Conservation (phyloP, 768 basidiomycete species). For the Xanthoconium stramineum region DNA sequence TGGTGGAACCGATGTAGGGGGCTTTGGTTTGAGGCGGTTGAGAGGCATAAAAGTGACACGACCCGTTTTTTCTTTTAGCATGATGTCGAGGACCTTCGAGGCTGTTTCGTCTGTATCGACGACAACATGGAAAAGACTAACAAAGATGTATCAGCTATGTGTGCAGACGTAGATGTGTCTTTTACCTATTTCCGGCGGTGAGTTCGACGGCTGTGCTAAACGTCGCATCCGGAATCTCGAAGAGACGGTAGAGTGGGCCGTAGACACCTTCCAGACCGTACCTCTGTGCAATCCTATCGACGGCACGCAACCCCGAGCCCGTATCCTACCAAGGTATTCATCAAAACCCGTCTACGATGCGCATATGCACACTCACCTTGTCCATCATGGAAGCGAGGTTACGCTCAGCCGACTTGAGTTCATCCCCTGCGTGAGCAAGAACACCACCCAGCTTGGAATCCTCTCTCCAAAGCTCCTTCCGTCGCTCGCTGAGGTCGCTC, state of each 20-base stretch:
- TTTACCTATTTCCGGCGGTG: conserved; percentile 91
- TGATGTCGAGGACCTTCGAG: conserved; percentile 83
- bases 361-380: conserved; percentile 49
- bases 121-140: conserved; percentile 89
- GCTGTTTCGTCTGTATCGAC: conserved; percentile 97
- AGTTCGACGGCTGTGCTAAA: conserved; percentile 93
- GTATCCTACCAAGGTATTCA: conserved; percentile 65
- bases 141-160: conserved; percentile 1
- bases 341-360: background rate
- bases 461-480: conserved; percentile 94
- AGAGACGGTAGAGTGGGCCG: conserved; percentile 91
- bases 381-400: conserved; percentile 90
- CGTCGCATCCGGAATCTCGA: conserved; percentile 82
- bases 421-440: conserved; percentile 72
- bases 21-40: conserved; percentile 85
- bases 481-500: conserved; percentile 66
- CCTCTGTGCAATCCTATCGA: conserved; percentile 78
- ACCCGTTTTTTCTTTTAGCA: conserved; percentile 91
- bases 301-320: conserved; percentile 79
- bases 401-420: conserved; percentile 79
- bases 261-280: conserved; percentile 80
- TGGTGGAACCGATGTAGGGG: conserved; percentile 51
- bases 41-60: conserved; percentile 98
- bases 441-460: conserved; percentile 84
- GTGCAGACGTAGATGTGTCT: background rate